phyloP scores from a whole-genome alignment of 176 grass and related monocot genomes.

The Metroxylon sagu region DNA sequence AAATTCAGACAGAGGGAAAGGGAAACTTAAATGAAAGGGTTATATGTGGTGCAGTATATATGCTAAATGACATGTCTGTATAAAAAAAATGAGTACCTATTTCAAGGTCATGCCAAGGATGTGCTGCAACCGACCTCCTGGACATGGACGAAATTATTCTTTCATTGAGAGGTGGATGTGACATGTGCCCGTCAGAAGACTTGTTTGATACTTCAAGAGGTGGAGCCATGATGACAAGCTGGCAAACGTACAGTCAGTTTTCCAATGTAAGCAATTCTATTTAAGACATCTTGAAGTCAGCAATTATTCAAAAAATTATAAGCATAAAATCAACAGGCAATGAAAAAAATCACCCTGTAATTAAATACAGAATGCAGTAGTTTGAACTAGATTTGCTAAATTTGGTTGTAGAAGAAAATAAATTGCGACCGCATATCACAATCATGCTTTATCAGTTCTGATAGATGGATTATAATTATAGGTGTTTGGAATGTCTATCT shows the following conservation, averaged over 20 bases:
- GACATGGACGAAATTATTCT: conserved; percentile 77
- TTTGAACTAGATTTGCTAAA: no score
- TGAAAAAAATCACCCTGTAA: background rate
- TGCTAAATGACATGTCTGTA: background rate
- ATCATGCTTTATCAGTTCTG: no score
- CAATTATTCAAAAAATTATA: background rate
- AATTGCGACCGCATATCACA: no score
- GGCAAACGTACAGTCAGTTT: conserved; percentile 1
- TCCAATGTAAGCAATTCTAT: background rate
- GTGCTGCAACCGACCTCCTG: conserved; percentile 66
- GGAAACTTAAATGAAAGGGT: no score
- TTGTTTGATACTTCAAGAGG: conserved; percentile 42
- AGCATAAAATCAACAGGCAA: background rate
- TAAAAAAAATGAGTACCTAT: conserved; percentile 43
- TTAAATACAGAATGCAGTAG: background rate
- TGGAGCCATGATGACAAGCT: conserved; percentile 55
- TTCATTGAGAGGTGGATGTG: conserved; percentile 61
- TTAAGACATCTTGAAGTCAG: no score
- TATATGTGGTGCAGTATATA: background rate
- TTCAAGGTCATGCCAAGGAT: conserved; percentile 99
- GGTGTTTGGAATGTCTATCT: no score
- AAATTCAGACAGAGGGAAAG: background rate
- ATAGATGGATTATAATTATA: no score
- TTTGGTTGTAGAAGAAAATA: no score
- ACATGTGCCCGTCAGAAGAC: background rate